Percentiles rank a stretch among this genome's conserved stretches.
Conservation (phyloP, 352 stramenopile species). For the Thraustotheca clavata region DNA sequence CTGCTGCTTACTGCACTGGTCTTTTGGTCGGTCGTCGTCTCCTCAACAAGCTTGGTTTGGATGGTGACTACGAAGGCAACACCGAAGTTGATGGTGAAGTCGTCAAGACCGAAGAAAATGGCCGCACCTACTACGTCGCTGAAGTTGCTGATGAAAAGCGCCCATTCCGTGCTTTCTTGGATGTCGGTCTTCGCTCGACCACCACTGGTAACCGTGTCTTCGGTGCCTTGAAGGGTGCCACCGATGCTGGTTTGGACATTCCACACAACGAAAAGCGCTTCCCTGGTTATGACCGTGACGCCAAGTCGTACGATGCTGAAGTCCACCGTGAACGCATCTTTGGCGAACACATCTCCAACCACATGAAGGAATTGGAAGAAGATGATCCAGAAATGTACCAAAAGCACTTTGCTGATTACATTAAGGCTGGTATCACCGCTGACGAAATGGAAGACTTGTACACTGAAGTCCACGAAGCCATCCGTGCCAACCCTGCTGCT, state of each 20-base stretch:
- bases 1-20: conserved; percentile 96
- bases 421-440: conserved; percentile 86
- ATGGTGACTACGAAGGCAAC: conserved; percentile 97
- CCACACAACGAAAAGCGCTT: conserved; percentile 99
- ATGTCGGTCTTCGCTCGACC: conserved; percentile 96
- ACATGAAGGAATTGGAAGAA: conserved; percentile 99
- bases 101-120: conserved; percentile 91
- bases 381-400: conserved; percentile 98
- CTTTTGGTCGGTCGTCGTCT: conserved; percentile 92
- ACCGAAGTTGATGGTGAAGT: conserved; percentile 94
- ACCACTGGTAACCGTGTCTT: conserved; percentile 98
- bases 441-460: conserved; percentile 91
- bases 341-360: conserved; percentile 95
- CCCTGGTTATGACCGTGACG: conserved; percentile 97
- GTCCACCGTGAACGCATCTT: conserved; percentile 98
- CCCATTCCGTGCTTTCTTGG: conserved; percentile 96
- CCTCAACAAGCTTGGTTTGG: conserved; percentile 96
- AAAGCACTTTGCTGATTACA: conserved; percentile 94
- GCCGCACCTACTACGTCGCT: conserved; percentile 98
- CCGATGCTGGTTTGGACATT: conserved; percentile 98
- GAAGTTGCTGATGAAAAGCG: conserved; percentile 97
- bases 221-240: conserved; percentile 97
- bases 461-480: conserved; percentile 94
- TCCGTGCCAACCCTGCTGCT: conserved; percentile 93
- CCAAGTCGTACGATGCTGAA: conserved; percentile 98